Evolutionary conservation across 1,284 basidiomycete species (phyloP).

Genomic region (Caloboletus firmus): DNA sequence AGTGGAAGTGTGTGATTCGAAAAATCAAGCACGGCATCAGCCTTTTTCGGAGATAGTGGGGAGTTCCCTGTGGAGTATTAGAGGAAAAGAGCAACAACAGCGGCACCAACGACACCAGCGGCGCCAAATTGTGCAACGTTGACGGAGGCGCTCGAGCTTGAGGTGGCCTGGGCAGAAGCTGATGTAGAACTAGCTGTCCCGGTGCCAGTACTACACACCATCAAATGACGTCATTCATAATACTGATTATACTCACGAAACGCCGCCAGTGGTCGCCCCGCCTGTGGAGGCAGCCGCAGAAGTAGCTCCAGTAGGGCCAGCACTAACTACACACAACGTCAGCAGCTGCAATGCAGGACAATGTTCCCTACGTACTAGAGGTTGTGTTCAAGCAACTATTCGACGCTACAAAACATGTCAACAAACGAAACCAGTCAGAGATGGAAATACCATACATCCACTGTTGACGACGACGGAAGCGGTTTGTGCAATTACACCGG

Average conservation of each 20-base stretch:
- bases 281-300: conserved; percentile 10
- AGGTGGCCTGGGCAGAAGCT: conserved; percentile 12
- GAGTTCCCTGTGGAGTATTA: conserved; percentile 7
- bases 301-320: conserved; percentile 21
- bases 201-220: conserved; percentile 1
- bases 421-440: background rate
- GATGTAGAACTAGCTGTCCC: conserved; percentile 10
- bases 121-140: conserved; percentile 39
- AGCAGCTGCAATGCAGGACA: background rate
- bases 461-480: conserved; percentile 49
- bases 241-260: conserved; percentile 20
- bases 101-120: conserved; percentile 49
- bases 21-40: conserved; percentile 23
- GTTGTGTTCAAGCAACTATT: conserved; percentile 34
- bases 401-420: conserved; percentile 29
- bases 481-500: conserved; percentile 46
- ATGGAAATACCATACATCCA: conserved; percentile 42
- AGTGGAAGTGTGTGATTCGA: conserved; percentile 13
- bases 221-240: conserved; percentile 11
- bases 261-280: background rate
- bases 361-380: conserved; percentile 13
- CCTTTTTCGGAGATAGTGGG: conserved; percentile 7
- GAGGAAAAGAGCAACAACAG: conserved; percentile 44
- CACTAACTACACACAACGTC: conserved; percentile 18
- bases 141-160: conserved; percentile 31